phyloP scores from a whole-genome alignment of 2,329 filamentous ascomycete species.

The Trichoderma aggressivum region DNA sequence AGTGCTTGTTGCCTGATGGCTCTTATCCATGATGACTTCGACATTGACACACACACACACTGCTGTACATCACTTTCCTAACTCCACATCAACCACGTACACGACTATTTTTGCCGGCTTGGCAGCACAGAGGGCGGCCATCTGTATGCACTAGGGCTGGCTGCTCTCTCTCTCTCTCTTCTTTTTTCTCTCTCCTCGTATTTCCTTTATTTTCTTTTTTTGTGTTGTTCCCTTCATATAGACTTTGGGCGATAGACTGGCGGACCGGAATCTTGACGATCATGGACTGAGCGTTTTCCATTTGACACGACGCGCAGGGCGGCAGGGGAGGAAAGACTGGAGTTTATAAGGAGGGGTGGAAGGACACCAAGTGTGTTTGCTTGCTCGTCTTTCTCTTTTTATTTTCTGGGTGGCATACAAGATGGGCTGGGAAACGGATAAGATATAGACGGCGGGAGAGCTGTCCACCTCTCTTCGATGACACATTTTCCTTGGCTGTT shows the following conservation, averaged over 20 bases:
- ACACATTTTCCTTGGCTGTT: conserved; percentile 12
- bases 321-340: conserved; percentile 13
- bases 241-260: conserved; percentile 20
- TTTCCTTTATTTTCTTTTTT: background rate
- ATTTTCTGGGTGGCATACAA: background rate
- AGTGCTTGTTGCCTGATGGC: background rate
- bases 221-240: background rate
- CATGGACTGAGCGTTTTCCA: conserved; percentile 17
- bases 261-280: conserved; percentile 17
- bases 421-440: conserved; percentile 8
- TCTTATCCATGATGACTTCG: background rate
- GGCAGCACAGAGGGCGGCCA: background rate
- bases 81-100: background rate
- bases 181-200: background rate
- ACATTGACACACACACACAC: conserved; percentile 24
- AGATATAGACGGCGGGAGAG: conserved; percentile 11
- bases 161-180: background rate
- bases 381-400: background rate
- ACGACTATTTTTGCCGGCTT: conserved; percentile 2
- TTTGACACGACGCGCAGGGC: conserved; percentile 4
- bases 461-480: conserved; percentile 13
- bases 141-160: background rate
- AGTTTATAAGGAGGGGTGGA: conserved; percentile 11
- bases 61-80: background rate
- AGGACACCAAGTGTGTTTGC: conserved; percentile 7